Evolutionary conservation across 768 basidiomycete species (phyloP).

Genomic region (Serendipita sp.): DNA sequence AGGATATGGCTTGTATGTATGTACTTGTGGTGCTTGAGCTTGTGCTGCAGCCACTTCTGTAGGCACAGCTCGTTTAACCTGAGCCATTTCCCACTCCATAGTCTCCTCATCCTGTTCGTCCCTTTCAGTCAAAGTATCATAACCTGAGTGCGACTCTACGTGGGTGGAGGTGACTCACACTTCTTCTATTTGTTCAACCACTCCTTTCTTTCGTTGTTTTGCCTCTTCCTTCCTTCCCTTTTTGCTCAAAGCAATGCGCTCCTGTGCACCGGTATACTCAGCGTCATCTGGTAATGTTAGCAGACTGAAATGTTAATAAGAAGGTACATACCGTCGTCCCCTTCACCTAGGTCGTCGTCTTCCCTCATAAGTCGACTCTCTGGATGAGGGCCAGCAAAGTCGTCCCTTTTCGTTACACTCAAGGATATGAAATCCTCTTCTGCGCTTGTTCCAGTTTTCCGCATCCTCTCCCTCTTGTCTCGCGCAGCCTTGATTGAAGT

Average conservation of each 20-base stretch:
- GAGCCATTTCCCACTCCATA: constrained; percentile 71
- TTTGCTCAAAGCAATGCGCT: constrained; percentile 71
- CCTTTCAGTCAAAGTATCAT: constrained; percentile 19
- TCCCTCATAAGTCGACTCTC: constrained; percentile 68
- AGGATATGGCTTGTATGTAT: constrained; percentile 47
- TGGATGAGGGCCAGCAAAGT: constrained; percentile 61
- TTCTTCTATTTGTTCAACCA: constrained; percentile 69
- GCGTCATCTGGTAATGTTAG: constrained; percentile 43
- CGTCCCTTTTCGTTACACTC: constrained; percentile 40
- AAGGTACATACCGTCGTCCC: constrained; percentile 56
- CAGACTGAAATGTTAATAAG: background rate
- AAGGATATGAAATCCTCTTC: constrained; percentile 66
- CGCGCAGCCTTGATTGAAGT: constrained; percentile 57
- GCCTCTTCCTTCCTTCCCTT: constrained; percentile 61
- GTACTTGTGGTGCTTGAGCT: background rate
- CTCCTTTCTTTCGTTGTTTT: constrained; percentile 43
- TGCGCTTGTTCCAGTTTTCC: constrained; percentile 26
- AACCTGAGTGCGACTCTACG: constrained; percentile 4
- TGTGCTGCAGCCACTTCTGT: constrained; percentile 5
- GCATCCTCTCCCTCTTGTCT: constrained; percentile 55
- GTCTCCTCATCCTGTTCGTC: constrained; percentile 76
- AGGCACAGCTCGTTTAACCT: constrained; percentile 49
- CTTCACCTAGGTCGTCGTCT: constrained; percentile 78
- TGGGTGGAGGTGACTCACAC: constrained; percentile 32
- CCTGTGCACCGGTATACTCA: constrained; percentile 75